phyloP scores from a whole-genome alignment of 1,139 yeast genomes.

The Candida smagusa region DNA sequence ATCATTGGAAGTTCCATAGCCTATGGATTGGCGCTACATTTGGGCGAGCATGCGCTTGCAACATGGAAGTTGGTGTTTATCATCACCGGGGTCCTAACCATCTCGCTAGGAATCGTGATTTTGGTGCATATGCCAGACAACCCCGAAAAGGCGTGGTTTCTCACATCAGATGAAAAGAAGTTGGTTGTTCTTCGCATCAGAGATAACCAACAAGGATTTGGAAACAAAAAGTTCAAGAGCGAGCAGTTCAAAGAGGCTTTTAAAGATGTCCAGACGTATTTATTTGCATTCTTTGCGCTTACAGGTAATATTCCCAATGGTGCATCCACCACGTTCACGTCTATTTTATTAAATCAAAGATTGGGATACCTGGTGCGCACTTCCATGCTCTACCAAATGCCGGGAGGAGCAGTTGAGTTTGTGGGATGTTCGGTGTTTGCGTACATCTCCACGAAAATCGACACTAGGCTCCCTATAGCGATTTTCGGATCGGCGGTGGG shows the following conservation, averaged over 20 bases:
- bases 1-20: constrained; percentile 26
- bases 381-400: constrained; percentile 34
- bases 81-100: constrained; percentile 28
- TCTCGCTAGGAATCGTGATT: constrained; percentile 22
- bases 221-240: constrained; percentile 12
- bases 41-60: constrained; percentile 12
- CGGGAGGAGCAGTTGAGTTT: constrained; percentile 37
- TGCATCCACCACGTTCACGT: constrained; percentile 16
- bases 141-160: constrained; percentile 32
- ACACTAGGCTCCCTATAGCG: constrained; percentile 37
- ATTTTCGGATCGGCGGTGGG: constrained; percentile 33
- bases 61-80: constrained; percentile 35
- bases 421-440: constrained; percentile 35
- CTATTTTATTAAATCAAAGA: constrained; percentile 32
- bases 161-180: constrained; percentile 45
- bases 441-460: constrained; percentile 3
- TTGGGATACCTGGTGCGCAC: constrained; percentile 39
- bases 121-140: constrained; percentile 26
- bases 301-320: constrained; percentile 9
- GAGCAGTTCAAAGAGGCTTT: constrained; percentile 15
- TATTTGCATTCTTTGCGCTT: constrained; percentile 11
- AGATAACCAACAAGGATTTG: constrained; percentile 18
- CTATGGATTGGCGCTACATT: constrained; percentile 17
- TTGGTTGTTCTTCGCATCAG: constrained; percentile 32
- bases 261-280: constrained; percentile 14